Conservation (phyloP, 805 yeast genomes). For the Schwanniomyces occidentalis region DNA sequence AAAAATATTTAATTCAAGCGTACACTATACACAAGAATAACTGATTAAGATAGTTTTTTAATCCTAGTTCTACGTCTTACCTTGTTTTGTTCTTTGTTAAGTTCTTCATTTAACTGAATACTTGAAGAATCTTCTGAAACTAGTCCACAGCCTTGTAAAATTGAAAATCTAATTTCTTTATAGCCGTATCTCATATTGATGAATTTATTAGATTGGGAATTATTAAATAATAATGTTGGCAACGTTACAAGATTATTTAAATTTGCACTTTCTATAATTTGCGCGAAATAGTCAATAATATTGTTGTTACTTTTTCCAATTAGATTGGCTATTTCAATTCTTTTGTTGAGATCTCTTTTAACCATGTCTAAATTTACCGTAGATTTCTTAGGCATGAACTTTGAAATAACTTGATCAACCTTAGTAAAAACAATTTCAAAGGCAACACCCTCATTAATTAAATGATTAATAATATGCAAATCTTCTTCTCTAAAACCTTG, state of each 20-base stretch:
- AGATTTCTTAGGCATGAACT: constrained; percentile 20
- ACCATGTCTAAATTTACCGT: constrained; percentile 11
- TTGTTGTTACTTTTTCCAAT: constrained; percentile 24
- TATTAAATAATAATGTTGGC: constrained; percentile 54
- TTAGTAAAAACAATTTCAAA: constrained; percentile 80
- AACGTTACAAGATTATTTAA: constrained; percentile 37
- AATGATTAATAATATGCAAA: constrained; percentile 46
- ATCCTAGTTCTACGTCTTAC: constrained; percentile 9
- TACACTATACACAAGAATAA: too few relatives aligned
- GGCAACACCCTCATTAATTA: constrained; percentile 57
- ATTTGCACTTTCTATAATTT: constrained; percentile 34
- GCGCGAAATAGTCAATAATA: constrained; percentile 26
- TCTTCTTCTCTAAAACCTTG: constrained; percentile 65
- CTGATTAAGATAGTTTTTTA: constrained; percentile 7
- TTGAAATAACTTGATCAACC: constrained; percentile 53
- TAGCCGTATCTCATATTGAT: constrained; percentile 50
- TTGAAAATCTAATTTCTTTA: constrained; percentile 49
- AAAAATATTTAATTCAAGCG: too few relatives aligned
- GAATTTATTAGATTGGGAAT: constrained; percentile 40
- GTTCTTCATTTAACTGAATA: constrained; percentile 8
- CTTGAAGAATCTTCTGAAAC: constrained; percentile 5
- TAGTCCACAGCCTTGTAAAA: constrained; percentile 55
- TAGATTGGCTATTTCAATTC: constrained; percentile 7
- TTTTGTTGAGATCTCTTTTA: constrained; percentile 1
- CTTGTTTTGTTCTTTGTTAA: constrained; percentile 8